Evolutionary conservation across 2,329 filamentous ascomycete genomes (phyloP).

Genomic region (Podosphaera fusca): DNA sequence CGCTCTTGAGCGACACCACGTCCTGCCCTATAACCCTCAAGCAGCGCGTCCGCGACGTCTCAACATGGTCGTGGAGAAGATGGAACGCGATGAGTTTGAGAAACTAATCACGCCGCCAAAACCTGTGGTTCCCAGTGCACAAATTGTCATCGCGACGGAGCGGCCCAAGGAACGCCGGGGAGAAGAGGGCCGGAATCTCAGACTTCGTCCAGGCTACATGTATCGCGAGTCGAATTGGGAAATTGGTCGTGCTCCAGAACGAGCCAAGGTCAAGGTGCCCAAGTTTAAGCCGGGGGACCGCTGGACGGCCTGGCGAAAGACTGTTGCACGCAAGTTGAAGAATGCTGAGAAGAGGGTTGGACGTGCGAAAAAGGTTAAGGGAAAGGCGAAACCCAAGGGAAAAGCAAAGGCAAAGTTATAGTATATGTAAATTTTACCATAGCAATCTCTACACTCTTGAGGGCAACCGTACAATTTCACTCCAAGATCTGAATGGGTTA

Average conservation of each 20-base stretch:
- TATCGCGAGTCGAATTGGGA: constrained; percentile 43
- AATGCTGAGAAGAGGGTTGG: constrained; percentile 30
- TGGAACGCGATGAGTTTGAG: constrained; percentile 13
- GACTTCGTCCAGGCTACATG: constrained; percentile 33
- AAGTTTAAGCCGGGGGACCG: constrained; percentile 29
- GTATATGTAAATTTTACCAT: neutral
- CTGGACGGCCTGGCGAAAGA: constrained; percentile 43
- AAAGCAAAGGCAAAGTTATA: neutral
- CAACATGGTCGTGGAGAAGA: constrained; percentile 38
- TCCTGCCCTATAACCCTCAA: constrained; percentile 53
- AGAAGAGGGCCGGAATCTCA: constrained; percentile 17
- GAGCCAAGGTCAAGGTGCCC: constrained; percentile 31
- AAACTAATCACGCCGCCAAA: constrained; percentile 7
- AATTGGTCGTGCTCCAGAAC: constrained; percentile 40
- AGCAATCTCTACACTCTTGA: neutral
- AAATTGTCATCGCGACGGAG: constrained; percentile 4
- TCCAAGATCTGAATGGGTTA: neutral
- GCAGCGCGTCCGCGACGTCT: constrained; percentile 53
- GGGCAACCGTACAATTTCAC: neutral
- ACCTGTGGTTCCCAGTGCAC: constrained; percentile 3
- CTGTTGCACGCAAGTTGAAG: constrained; percentile 24
- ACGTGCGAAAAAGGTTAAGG: constrained; percentile 15
- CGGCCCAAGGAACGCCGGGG: constrained; percentile 13
- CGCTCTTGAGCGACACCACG: constrained; percentile 60
- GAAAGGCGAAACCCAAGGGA: neutral